Evolutionary conservation across 257 asterid genomes (phyloP).

Genomic region (Capsicum baccatum): DNA sequence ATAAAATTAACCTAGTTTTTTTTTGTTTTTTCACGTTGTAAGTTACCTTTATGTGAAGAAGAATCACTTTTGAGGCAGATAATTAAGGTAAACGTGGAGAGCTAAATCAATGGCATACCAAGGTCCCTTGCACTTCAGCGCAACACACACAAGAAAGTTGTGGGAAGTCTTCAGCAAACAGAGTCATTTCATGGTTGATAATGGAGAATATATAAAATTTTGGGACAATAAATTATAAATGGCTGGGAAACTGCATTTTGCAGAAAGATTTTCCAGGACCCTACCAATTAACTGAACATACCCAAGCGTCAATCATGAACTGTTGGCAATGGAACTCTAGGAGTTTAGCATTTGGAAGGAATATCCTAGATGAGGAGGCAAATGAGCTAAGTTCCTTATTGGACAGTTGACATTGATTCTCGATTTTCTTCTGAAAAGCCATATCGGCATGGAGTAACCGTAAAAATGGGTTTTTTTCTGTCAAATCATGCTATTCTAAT

Average conservation of each 20-base stretch:
- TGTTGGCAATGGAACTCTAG: background rate
- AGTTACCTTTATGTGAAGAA: background rate
- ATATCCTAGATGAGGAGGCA: background rate
- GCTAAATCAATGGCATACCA: background rate
- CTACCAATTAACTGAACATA: background rate
- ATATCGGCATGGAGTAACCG: background rate
- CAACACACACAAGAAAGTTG: background rate
- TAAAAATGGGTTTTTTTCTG: background rate
- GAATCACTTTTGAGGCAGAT: background rate
- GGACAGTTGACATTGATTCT: background rate
- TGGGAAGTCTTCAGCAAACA: background rate
- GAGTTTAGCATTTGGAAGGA: background rate
- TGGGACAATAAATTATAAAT: background rate
- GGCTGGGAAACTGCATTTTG: constrained; percentile 6
- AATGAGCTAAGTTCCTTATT: background rate
- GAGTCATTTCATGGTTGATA: background rate
- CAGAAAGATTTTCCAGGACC: background rate
- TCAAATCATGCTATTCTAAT: background rate
- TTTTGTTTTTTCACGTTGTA: background rate
- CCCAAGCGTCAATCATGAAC: background rate
- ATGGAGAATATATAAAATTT: background rate
- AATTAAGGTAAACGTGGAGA: background rate
- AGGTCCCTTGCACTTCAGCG: background rate
- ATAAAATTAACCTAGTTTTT: background rate
- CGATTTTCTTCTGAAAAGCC: background rate